Evolutionary conservation across 2,329 filamentous ascomycete genomes (phyloP), one percentile per base, ranked within the genome.

Genomic region (Aspergillus chevalieri): DNA sequence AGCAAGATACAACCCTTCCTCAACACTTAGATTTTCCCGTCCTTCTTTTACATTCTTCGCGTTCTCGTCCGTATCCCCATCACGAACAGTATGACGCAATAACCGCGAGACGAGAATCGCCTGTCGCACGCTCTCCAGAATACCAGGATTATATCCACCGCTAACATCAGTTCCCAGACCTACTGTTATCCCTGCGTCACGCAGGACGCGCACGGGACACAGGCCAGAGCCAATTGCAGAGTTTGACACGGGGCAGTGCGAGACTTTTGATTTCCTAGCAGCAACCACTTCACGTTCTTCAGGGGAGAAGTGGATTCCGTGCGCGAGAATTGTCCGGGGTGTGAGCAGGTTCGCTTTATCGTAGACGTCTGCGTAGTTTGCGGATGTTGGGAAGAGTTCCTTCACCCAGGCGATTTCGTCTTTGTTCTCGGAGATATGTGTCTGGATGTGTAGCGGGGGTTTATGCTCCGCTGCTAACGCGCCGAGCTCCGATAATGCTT

Each of bases 91-190:
- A 50, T 56, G 59, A 3, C 52, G 85, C 79, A 43, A 87, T 73
- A 74, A 86, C 26, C 91, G 75, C 55, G 84, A 89, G 1, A 92
- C 88, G 53, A 95, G 78, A 46, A 83, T 80, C 0, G 92, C 89
- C 62, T 93, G 87, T 12, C 91, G 74, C 41, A 85, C 88, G n/a
- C 89, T 84, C 57, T 93, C 87, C 0, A 97, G 78, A 8, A 97
- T 80, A 52, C 83, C 88, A 0, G 88, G 79, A 48, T 83, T 87
- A 66, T 92, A 96, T 0, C 93, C 93, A 2, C 92, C 93, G 59
- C 83, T 87, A 50, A 97, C 83, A 67, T 98, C 93, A 0, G 92
- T 97, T 0, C 93, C 93, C 0, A 98, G 73, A 0, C 93, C 92
- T 5, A 96, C 83, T 0, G 81, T 82, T 43, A 97, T 78, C 0